Evolutionary conservation across 345 rosid genomes (phyloP), one percentile per base, ranked within the genome.

Genomic region (Salix udensis): DNA sequence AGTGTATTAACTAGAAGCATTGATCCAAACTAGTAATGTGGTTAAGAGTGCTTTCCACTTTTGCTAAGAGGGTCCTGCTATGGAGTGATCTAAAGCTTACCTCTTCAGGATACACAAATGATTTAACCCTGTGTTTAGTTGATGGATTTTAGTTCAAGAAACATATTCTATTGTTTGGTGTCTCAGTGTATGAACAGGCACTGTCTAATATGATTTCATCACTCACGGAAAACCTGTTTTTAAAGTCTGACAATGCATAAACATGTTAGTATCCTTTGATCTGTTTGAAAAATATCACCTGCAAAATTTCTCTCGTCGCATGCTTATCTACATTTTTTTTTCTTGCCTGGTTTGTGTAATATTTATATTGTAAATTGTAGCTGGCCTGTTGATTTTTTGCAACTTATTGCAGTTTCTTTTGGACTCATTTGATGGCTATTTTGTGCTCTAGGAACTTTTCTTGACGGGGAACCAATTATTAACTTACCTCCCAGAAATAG

Each of bases 401-500:
- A 26, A 26, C 42, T 81, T 70, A 21, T 73, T 58, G 68, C 30
- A 7, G 53, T 66, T 21, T 30, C 11, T 30, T 40, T 76, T 74
- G 24, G 67, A 61, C 67, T 79, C 37, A 55, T 73, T 44, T 68
- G 26, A 5, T 50, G 34, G 28, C 65, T 76, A 28, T 76, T 75
- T 18, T 73, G 76, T 86, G 76, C 66, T 81, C 48, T 70, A 95
- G 98, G 89, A 50, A 86, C 97, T 42, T 77, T 88, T 85, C 88
- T 95, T 83, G 98, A 95, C 81, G 98, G 98, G 61, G 70, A 93
- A 70, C 98, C 97, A 50, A 90, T 95, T 71, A 88, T 95, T 67
- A 88, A 67, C 74, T 82, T 95, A 65, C 98, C 98, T 9, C 97
- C 97, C 5, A 95, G 93, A 80, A 80, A 68, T 77, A 12, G 84